A percentile compares a stretch with the other conserved stretches of the same genome.
Conservation (phyloP, 805 yeast species). For the Metschnikowia reukaufii region DNA sequence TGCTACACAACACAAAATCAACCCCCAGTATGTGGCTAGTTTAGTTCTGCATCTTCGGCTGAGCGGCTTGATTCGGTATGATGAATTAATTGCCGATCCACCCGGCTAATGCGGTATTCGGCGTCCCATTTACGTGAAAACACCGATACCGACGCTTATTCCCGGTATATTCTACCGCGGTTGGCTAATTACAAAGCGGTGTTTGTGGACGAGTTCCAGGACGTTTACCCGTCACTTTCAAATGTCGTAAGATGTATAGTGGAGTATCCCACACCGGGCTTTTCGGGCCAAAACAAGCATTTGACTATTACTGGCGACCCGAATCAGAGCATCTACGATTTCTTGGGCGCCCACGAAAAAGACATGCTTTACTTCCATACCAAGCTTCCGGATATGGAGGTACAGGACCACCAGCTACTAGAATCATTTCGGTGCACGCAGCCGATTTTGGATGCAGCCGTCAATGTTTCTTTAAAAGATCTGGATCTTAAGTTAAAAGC, state of each 20-base stretch:
- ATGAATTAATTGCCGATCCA: constrained; percentile 34
- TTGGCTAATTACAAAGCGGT: constrained; percentile 35
- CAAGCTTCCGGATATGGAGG: constrained; percentile 22
- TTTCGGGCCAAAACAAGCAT: constrained; percentile 40
- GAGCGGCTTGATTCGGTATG: constrained; percentile 37
- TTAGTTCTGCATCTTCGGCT: constrained; percentile 30
- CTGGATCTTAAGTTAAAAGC: constrained; percentile 4
- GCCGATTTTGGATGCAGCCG: constrained; percentile 49
- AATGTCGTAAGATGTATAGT: constrained; percentile 42
- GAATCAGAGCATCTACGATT: constrained; percentile 67
- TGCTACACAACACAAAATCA: constrained; percentile 24
- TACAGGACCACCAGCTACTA: constrained; percentile 35
- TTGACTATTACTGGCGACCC: constrained; percentile 71
- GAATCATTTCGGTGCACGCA: constrained; percentile 66
- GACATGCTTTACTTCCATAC: constrained; percentile 29
- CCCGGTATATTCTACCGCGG: constrained; percentile 7
- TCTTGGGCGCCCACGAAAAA: constrained; percentile 52
- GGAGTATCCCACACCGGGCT: constrained; percentile 31
- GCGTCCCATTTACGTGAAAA: neutral
- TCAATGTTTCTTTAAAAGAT: constrained; percentile 18
- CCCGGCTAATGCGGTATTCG: constrained; percentile 25
- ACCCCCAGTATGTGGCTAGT: constrained; percentile 27
- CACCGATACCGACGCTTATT: neutral
- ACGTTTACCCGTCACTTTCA: constrained; percentile 53
- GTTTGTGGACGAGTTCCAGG: constrained; percentile 75